Evolutionary conservation across 768 basidiomycete species (phyloP), one percentile per base, ranked within the genome.

Genomic region (Peribolospora baueri): DNA sequence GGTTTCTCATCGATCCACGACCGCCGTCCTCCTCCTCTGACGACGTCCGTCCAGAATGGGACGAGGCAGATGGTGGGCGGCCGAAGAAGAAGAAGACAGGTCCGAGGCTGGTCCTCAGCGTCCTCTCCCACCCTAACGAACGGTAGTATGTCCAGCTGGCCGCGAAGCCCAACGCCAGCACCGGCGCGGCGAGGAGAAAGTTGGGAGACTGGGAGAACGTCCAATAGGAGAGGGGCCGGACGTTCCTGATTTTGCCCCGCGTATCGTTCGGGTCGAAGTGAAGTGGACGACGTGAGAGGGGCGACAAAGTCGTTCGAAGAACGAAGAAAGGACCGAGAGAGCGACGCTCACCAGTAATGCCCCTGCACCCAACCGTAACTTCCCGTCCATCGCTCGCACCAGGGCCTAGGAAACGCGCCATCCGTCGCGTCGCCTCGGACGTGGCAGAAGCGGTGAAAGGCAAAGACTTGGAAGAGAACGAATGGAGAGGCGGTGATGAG

Each of bases 161-260:
- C 41, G 5, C 79, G 68, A 58, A 74, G 11, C 64, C 66, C 42
- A 66, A 68, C 51, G 68, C 46, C 53, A 91, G 73, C 0, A 81
- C 72, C 0, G 91, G 91, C 0, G 76, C 62, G 11, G 81, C 77
- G 55, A 97, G 72, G 57, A 85, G 59, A 64, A 95, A 83, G 67
- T 95, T 93, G 49, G 93, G 93, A 2, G 86, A 61, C 67, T 98
- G 90, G 40, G 74, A 68, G 36, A 70, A 58, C 0, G 80, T 80
- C 85, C 85, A 98, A 67, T 97, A 97, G 3, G 72, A 75, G 58
- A 98, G 67, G 59, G 90, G 76, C 11, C 90, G 87, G 56, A 74
- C 70, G 64, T 82, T 73, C 93, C 70, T 72, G 56, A 25, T 25
- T 25, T 25, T 25, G 25, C 25, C 25, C 10, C 14, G 25, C 14